Conservation (phyloP, 2,329 filamentous ascomycete genomes). For the Paraconiothyrium brasiliense region DNA sequence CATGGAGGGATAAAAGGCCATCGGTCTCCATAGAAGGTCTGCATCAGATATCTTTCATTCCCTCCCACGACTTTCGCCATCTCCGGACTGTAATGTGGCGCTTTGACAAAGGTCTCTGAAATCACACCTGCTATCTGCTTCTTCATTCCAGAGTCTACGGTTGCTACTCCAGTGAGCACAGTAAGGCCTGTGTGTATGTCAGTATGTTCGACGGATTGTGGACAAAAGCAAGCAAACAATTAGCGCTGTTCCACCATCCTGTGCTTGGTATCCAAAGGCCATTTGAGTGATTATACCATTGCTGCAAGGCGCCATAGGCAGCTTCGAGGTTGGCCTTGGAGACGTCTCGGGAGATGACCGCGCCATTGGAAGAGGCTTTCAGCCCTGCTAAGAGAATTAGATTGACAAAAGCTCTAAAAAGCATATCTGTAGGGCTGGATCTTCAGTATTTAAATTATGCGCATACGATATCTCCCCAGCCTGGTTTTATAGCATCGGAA, state of each 20-base stretch:
- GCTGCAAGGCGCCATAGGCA: slow-evolving; percentile 12
- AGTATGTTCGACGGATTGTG: neutral
- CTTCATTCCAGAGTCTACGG: slow-evolving; percentile 6
- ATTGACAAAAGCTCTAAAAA: neutral
- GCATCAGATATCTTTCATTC: slow-evolving; percentile 13
- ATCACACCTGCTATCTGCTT: slow-evolving; percentile 6
- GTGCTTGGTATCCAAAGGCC: slow-evolving; percentile 17
- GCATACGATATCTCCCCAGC: neutral
- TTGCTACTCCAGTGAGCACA: slow-evolving; percentile 2
- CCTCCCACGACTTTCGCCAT: slow-evolving; percentile 11
- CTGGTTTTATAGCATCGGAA: neutral
- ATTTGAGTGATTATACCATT: slow-evolving; percentile 15
- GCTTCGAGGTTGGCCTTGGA: slow-evolving; percentile 2
- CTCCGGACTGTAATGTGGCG: slow-evolving; percentile 6
- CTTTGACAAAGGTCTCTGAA: slow-evolving; percentile 8
- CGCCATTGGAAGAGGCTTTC: neutral
- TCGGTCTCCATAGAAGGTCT: slow-evolving; percentile 11
- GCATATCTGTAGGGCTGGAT: neutral
- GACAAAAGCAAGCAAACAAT: slow-evolving; percentile 1
- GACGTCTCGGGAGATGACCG: neutral
- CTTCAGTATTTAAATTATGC: too few species aligned
- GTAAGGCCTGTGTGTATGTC: slow-evolving; percentile 6
- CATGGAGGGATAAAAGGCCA: slow-evolving; percentile 11
- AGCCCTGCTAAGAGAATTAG: neutral
- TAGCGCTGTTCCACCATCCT: slow-evolving; percentile 17